Base-by-base conservation (phyloP, 2,329 filamentous ascomycete species). In the Bimuria novae-zelandiae region DNA sequence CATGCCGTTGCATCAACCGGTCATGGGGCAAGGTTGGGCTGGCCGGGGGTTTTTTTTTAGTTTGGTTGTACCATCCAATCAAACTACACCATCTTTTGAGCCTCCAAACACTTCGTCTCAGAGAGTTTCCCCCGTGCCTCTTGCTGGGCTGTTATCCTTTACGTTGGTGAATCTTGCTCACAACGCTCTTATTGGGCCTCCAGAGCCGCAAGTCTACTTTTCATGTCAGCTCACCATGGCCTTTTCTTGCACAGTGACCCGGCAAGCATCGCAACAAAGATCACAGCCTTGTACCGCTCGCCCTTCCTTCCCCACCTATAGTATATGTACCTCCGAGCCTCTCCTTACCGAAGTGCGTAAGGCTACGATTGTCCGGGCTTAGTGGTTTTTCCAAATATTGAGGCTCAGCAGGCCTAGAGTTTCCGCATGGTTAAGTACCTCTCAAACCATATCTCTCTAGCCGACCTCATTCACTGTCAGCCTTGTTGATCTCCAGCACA, bases 251-350 rank as follows among this genome's bases (percentile, higher is more conserved):
- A 11, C 12, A 11, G 11, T 12, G 11, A 30, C 12, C 27, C 10
- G 30, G 30, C 30, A n/a, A n/a, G n/a, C n/a, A n/a, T n/a, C n/a
- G n/a, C n/a, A n/a, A n/a, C n/a, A n/a, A n/a, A n/a, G n/a, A n/a
- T n/a, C n/a, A n/a, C 33, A 48, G 44, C 44, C 44, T 48, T 29
- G 44, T 48, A 33, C 19, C 3, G 25, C 23, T 16, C 19, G 42
- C 42, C 42, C 42, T 35, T 21, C 23, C n/a, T 10, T n/a, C 19
- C 11, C 8, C 27, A 30, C 7, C 27, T n/a, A n/a, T 11, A 33
- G n/a, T n/a, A 22, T 12, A 17, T 10, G 22, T 17, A 17, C 17
- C 11, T 33, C 10, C 4, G 12, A 6, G n/a, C n/a, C 12, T 33
- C 5, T n/a, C 30, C 30, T 33, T 33, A 12, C 30, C 30, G 30